Evolutionary conservation across 495 filamentous ascomycete genomes (phyloP).

Genomic region (Daldinia vernicosa): DNA sequence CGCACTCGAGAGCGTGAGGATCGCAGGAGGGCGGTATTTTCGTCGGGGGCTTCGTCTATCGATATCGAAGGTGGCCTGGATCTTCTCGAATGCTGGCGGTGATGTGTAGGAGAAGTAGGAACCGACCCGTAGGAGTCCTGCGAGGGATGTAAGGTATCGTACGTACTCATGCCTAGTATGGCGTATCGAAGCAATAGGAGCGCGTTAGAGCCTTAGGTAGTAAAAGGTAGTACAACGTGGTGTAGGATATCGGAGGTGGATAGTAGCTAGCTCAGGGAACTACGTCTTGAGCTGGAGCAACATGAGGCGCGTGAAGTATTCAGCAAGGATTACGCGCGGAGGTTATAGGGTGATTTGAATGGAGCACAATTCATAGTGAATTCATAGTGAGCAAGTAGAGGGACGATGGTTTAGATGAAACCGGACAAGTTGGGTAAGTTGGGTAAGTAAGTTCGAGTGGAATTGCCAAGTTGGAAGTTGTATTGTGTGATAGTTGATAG

Average conservation of each 20-base stretch:
- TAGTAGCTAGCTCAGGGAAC: constrained; percentile 10
- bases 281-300: constrained; percentile 12
- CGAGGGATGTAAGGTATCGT: constrained; percentile 24
- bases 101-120: constrained; percentile 28
- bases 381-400: constrained; percentile 3
- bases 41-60: constrained; percentile 56
- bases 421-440: background rate
- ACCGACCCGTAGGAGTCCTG: constrained; percentile 26
- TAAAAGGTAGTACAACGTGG: background rate
- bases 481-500: background rate
- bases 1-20: constrained; percentile 52
- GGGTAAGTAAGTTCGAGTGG: constrained; percentile 4
- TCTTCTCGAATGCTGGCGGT: constrained; percentile 33
- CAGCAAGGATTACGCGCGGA: constrained; percentile 9
- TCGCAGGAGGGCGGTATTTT: constrained; percentile 57
- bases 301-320: constrained; percentile 15
- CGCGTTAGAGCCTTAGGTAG: background rate
- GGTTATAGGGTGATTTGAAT: constrained; percentile 7
- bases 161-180: constrained; percentile 26
- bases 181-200: constrained; percentile 1
- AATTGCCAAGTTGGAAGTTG: constrained; percentile 2
- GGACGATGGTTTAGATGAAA: background rate
- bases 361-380: constrained; percentile 1
- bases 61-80: constrained; percentile 45
- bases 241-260: background rate